Percentiles rank a stretch among this genome's conserved stretches.
Conservation (phyloP, 2,329 filamentous ascomycete genomes). For the Tolypocladium endophyticum region DNA sequence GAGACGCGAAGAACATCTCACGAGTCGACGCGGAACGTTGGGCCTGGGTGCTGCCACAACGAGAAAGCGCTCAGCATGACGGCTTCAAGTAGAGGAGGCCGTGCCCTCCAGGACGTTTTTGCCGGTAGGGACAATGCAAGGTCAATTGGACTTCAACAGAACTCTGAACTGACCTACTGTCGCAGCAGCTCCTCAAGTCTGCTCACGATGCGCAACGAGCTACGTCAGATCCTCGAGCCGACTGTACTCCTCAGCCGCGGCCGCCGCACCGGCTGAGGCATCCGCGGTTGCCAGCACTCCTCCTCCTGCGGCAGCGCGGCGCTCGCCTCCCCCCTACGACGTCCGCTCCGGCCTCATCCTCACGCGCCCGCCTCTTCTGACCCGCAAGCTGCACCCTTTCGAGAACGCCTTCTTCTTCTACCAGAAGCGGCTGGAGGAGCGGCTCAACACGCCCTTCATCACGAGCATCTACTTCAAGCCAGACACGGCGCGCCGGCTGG, state of each 20-base stretch:
- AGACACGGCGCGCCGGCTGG: slow-evolving; percentile 70
- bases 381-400: slow-evolving; percentile 72
- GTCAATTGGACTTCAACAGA: background rate
- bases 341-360: slow-evolving; percentile 65
- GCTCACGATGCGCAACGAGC: slow-evolving; percentile 26
- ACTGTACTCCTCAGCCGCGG: slow-evolving; percentile 23
- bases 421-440: slow-evolving; percentile 92
- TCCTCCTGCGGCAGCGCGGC: slow-evolving; percentile 6
- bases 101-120: slow-evolving; percentile 36
- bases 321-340: slow-evolving; percentile 26
- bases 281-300: slow-evolving; percentile 9
- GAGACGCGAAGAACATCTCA: slow-evolving; percentile 7
- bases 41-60: slow-evolving; percentile 4
- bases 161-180: slow-evolving; percentile 2
- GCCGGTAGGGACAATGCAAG: slow-evolving; percentile 30
- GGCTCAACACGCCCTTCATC: slow-evolving; percentile 76
- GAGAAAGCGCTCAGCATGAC: slow-evolving; percentile 27
- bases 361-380: slow-evolving; percentile 79
- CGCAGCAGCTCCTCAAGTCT: slow-evolving; percentile 19
- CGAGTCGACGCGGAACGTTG: background rate
- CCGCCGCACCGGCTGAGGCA: slow-evolving; percentile 9
- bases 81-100: slow-evolving; percentile 46
- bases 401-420: slow-evolving; percentile 94
- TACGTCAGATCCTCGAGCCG: slow-evolving; percentile 16
- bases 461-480: slow-evolving; percentile 92